phyloP scores from a whole-genome alignment of 176 grass and related monocot species.

The Pontederia crassipes region DNA sequence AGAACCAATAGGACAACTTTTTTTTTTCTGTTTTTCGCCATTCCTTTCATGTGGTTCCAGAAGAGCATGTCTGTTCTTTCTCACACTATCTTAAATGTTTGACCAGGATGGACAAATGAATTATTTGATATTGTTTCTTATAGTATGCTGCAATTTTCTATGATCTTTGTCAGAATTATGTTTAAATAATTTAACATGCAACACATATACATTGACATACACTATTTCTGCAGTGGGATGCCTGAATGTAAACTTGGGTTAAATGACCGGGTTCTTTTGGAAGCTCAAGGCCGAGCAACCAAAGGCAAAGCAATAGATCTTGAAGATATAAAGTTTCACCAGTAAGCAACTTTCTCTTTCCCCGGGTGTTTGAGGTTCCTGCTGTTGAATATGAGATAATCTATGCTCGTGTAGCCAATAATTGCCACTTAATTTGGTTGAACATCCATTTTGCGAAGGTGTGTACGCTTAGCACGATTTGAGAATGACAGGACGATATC shows the following conservation, averaged over 20 bases:
- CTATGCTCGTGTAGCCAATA: background rate
- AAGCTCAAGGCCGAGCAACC: conserved; percentile 93
- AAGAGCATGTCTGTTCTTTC: no score
- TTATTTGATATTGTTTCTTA: no score
- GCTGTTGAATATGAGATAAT: no score
- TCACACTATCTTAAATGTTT: no score
- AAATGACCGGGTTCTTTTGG: conserved; percentile 94
- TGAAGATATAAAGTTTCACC: conserved; percentile 99
- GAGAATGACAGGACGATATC: conserved; percentile 99
- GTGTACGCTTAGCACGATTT: conserved; percentile 88
- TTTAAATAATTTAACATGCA: no score
- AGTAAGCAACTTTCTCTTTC: conserved; percentile 37
- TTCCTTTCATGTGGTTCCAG: no score
- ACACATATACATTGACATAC: background rate
- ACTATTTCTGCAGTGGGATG: conserved; percentile 81
- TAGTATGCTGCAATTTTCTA: no score
- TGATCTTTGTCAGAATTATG: no score
- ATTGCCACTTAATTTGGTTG: background rate
- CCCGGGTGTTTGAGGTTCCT: no score
- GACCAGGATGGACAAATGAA: no score
- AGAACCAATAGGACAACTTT: no score
- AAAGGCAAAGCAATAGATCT: conserved; percentile 99
- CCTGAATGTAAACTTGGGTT: conserved; percentile 96
- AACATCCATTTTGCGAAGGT: conserved; percentile 32
- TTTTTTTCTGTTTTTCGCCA: no score